Evolutionary conservation across 805 yeast species (phyloP), one percentile per base, ranked within the genome.

Genomic region (Wickerhamiella parazyma): DNA sequence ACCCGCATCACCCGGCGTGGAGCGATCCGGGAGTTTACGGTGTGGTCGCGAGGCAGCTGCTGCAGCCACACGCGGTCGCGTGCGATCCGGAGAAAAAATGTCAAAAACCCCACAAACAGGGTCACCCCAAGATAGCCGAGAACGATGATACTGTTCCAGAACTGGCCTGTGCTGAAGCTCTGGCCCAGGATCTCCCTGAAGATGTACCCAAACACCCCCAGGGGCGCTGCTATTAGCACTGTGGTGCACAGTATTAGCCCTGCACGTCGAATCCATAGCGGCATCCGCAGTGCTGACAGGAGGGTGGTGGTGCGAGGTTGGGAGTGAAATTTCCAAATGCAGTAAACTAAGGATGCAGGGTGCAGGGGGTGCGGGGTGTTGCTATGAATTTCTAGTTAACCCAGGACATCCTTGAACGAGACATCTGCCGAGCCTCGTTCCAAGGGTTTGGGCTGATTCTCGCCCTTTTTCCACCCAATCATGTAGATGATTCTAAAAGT

Each of bases 391-490:
- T n/a, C 24, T 8, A 21, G 24, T 12, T n/a, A 28, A 4, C 46
- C 37, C 12, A 76, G 60, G 9, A 75, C 75, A 47, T 82, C 87
- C 57, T 79, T 78, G 55, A 83, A 62, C 48, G 67, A 76, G 33
- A 82, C 69, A 54, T 76, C 74, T 1, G 78, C 91, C 17, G 80
- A 55, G 1, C 94, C 94, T 49, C 93, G 66, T 40, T 70, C 70
- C 47, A 81, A 68, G 1, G 94, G 89, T 55, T 77, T 65, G 2
- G 87, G 85, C 56, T 81, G 84, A 40, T 61, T 56, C 6, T 73
- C 72, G 44, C 82, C 71, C 50, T 78, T 76, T 58, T 81, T 84
- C 94, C 94, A 84, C 2, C 94, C 94, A 56, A 84, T 80, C 85
- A 83, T 78, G 57, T 78, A 80, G 20, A 83, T 73, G 43, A 84